Evolutionary conservation across 2,329 filamentous ascomycete species (phyloP).

Genomic region (Neopestalotiopsis sp.): DNA sequence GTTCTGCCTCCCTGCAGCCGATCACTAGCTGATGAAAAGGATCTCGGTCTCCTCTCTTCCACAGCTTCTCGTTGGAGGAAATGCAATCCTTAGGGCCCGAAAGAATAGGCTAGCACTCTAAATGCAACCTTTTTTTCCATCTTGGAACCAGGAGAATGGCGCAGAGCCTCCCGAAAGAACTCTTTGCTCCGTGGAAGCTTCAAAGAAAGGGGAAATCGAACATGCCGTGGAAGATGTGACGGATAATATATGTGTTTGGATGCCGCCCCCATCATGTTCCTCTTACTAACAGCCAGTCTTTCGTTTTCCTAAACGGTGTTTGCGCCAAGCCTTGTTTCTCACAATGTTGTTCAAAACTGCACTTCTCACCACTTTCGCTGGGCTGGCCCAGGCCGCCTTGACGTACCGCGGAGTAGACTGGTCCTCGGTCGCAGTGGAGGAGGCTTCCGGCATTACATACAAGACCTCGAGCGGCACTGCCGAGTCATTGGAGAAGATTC

Average conservation of each 20-base stretch:
- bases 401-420: constrained; percentile 73
- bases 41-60: constrained; percentile 7
- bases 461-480: constrained; percentile 58
- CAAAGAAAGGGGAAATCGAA: background rate
- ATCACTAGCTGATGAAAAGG: constrained; percentile 8
- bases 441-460: constrained; percentile 66
- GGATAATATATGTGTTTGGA: background rate
- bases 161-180: background rate
- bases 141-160: background rate
- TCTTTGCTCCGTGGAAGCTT: background rate
- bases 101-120: background rate
- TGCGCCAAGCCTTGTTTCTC: background rate
- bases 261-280: background rate
- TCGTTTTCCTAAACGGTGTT: background rate
- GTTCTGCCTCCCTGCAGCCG: background rate
- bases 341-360: constrained; percentile 11
- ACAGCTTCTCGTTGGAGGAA: constrained; percentile 14
- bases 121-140: background rate
- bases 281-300: background rate
- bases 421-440: constrained; percentile 70
- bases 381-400: constrained; percentile 47
- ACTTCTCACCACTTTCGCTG: constrained; percentile 4
- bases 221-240: background rate
- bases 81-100: background rate
- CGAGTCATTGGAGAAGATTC: constrained; percentile 66